Conservation (phyloP, 129 eudicot genomes). For the Calendula officinalis region DNA sequence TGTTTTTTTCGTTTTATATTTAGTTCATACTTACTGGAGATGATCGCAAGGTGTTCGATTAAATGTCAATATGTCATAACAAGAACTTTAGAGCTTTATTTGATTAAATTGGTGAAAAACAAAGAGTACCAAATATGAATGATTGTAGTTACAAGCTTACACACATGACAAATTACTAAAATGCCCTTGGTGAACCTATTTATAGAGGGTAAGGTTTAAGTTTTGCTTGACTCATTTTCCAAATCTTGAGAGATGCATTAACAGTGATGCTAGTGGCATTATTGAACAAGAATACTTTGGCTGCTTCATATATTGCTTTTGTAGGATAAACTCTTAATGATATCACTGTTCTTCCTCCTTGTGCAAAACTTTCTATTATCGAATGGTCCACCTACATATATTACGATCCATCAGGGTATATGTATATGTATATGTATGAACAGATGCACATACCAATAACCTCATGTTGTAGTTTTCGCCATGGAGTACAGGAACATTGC, state of each 20-base stretch:
- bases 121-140: constrained; percentile 6
- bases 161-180: constrained; percentile 12
- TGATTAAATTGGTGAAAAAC: not conserved
- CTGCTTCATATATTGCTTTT: constrained; percentile 58
- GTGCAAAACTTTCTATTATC: constrained; percentile 76
- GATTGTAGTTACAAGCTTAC: not conserved
- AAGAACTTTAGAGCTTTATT: constrained; percentile 3
- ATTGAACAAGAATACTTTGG: constrained; percentile 68
- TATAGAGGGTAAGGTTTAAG: constrained; percentile 35
- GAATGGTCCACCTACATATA: constrained; percentile 72
- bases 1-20: constrained; percentile 13
- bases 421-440: not conserved
- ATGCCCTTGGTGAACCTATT: not conserved
- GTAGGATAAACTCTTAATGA: constrained; percentile 78
- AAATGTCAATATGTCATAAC: too few species aligned
- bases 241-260: constrained; percentile 66
- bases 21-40: too few species aligned
- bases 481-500: constrained; percentile 65
- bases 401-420: constrained; percentile 8
- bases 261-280: constrained; percentile 62
- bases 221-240: constrained; percentile 59
- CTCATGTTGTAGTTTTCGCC: constrained; percentile 73
- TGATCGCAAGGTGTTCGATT: too few species aligned
- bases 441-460: constrained; percentile 62
- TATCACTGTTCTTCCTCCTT: constrained; percentile 72